phyloP scores from a whole-genome alignment of 352 stramenopile genomes.

The Pelagophyceae sp. region DNA sequence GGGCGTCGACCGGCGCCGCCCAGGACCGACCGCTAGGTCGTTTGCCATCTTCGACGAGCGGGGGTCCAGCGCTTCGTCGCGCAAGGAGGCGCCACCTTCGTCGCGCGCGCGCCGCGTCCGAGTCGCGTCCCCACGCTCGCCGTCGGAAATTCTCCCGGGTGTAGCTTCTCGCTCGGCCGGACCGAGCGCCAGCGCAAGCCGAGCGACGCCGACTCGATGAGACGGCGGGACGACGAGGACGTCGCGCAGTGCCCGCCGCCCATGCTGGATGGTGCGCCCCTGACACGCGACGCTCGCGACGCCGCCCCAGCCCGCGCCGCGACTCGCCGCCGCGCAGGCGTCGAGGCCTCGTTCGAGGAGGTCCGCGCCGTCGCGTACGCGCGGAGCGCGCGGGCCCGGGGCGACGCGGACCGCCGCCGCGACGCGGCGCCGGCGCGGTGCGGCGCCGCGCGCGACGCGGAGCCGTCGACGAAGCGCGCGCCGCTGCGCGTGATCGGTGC shows the following conservation, averaged over 20 bases:
- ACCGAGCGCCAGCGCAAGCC: too few relatives aligned
- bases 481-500: background rate
- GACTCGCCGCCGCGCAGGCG: background rate
- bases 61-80: background rate
- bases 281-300: too few relatives aligned
- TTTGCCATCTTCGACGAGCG: constrained; percentile 1
- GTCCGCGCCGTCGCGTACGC: background rate
- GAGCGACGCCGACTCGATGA: too few relatives aligned
- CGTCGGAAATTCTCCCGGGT: too few relatives aligned
- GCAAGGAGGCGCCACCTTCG: background rate
- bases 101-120: background rate
- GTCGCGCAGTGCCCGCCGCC: too few relatives aligned
- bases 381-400: background rate
- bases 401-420: too few relatives aligned
- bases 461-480: background rate
- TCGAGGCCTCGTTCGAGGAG: background rate
- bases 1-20: too few relatives aligned
- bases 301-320: background rate
- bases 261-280: too few relatives aligned
- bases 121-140: too few relatives aligned
- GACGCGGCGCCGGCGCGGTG: background rate
- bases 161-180: too few relatives aligned
- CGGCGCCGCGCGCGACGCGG: background rate
- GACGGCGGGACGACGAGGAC: too few relatives aligned
- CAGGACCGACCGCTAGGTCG: background rate